Conservation (phyloP, 2,329 filamentous ascomycete species). For the Phyllosticta citriasiana region DNA sequence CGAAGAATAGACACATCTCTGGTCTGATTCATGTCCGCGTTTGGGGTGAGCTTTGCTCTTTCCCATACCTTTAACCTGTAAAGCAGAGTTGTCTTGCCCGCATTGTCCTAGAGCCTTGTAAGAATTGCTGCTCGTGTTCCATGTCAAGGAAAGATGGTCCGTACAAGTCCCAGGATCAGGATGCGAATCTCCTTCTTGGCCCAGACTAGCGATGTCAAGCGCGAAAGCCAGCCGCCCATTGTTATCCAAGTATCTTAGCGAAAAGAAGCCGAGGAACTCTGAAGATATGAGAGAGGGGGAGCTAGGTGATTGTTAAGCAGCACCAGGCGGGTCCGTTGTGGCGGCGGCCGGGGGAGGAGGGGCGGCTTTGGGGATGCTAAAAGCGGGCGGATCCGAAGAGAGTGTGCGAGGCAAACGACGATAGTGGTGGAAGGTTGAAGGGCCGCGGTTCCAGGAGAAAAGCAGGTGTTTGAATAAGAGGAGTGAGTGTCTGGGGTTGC, state of each 20-base stretch:
- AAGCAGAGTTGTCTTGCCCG: slow-evolving; percentile 91
- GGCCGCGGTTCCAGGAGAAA: neutral
- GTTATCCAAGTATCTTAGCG: neutral
- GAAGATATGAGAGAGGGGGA: neutral
- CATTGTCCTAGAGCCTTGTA: slow-evolving; percentile 64
- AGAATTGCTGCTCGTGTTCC: neutral
- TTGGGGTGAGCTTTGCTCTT: neutral
- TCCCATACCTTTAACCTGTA: slow-evolving; percentile 79
- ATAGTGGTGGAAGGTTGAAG: slow-evolving; percentile 1
- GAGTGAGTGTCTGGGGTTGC: neutral
- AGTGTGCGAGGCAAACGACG: neutral
- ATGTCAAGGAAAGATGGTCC: slow-evolving; percentile 20
- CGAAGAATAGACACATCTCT: neutral
- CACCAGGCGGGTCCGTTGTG: slow-evolving; percentile 2
- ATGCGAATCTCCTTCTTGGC: slow-evolving; percentile 97
- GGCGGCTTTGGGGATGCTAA: neutral
- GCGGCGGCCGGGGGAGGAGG: slow-evolving; percentile 8
- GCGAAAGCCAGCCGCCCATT: slow-evolving; percentile 49
- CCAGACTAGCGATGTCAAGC: slow-evolving; percentile 64
- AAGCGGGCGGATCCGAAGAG: neutral
- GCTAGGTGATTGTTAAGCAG: slow-evolving; percentile 1
- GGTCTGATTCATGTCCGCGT: neutral
- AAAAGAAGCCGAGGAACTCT: neutral
- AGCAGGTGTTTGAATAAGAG: neutral
- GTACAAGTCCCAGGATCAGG: slow-evolving; percentile 83